Evolutionary conservation across 371 early-diverging fungal genomes (phyloP).

Genomic region (Mucor irregularis): DNA sequence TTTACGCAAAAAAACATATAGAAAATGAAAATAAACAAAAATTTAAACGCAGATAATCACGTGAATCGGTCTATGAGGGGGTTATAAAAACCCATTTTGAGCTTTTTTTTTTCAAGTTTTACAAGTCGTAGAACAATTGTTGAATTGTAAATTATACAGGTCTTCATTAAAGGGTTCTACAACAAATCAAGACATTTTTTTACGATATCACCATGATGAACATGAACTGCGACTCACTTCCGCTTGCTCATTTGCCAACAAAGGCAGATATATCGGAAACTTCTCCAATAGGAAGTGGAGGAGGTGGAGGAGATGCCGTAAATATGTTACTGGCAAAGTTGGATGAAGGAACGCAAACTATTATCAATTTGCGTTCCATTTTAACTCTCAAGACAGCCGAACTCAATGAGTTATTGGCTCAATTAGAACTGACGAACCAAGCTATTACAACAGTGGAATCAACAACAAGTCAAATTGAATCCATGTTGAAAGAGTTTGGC

Average conservation of each 20-base stretch:
- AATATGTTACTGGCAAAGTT: conserved; percentile 29
- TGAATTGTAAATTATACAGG: too few relatives aligned
- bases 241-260: neutral
- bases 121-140: too few relatives aligned
- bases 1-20: too few relatives aligned
- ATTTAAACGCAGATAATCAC: too few relatives aligned
- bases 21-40: too few relatives aligned
- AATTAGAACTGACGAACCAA: conserved; percentile 49
- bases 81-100: too few relatives aligned
- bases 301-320: conserved; percentile 21
- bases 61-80: too few relatives aligned
- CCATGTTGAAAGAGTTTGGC: conserved; percentile 47
- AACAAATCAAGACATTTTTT: too few relatives aligned
- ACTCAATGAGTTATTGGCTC: conserved; percentile 48
- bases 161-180: too few relatives aligned
- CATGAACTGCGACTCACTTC: conserved; percentile 10
- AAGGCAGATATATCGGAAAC: conserved; percentile 11
- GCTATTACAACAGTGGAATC: conserved; percentile 46
- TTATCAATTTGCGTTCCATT: conserved; percentile 48
- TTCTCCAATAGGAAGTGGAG: conserved; percentile 12
- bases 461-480: conserved; percentile 46
- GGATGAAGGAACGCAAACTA: conserved; percentile 47
- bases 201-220: too few relatives aligned
- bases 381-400: conserved; percentile 52
- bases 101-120: too few relatives aligned